Conservation (phyloP, 2,329 filamentous ascomycete genomes). For the Microsporum audouinii region DNA sequence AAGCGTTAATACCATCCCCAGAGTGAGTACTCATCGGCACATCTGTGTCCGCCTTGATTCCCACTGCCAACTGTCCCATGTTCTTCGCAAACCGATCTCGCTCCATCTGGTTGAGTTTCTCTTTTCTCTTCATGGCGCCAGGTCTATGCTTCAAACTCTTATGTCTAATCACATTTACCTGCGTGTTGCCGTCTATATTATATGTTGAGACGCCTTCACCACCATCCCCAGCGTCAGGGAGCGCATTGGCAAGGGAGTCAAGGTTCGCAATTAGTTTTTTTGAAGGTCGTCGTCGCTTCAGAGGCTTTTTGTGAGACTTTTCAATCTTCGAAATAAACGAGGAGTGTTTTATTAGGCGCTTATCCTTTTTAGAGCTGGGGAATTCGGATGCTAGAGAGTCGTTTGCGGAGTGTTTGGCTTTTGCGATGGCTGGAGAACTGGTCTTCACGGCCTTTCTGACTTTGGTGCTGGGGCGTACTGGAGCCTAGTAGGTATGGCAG, state of each 20-base stretch:
- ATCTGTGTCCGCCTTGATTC: constrained; percentile 18
- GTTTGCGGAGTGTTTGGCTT: constrained; percentile 15
- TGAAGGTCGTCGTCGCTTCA: constrained; percentile 55
- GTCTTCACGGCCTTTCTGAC: constrained; percentile 14
- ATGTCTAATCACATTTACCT: constrained; percentile 59
- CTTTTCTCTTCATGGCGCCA: constrained; percentile 73
- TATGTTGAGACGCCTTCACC: constrained; percentile 34
- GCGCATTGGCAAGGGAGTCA: constrained; percentile 64
- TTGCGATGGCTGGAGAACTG: constrained; percentile 12
- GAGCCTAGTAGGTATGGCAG: constrained; percentile 17
- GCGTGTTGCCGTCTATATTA: constrained; percentile 30
- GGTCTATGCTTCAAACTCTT: constrained; percentile 63
- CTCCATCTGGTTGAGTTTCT: constrained; percentile 67
- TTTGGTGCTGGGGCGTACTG: constrained; percentile 17
- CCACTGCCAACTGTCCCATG: constrained; percentile 58
- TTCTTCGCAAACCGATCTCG: constrained; percentile 74
- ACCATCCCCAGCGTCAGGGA: constrained; percentile 51
- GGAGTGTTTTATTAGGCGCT: constrained; percentile 69
- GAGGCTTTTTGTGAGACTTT: constrained; percentile 45
- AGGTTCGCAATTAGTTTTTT: constrained; percentile 72
- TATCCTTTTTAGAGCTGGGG: constrained; percentile 67
- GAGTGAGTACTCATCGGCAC: background rate
- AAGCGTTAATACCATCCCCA: background rate
- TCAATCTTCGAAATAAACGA: constrained; percentile 65
- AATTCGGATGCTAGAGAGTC: constrained; percentile 38